Base-by-base conservation (phyloP, 495 filamentous ascomycete species). In the Aspergillus steynii region DNA sequence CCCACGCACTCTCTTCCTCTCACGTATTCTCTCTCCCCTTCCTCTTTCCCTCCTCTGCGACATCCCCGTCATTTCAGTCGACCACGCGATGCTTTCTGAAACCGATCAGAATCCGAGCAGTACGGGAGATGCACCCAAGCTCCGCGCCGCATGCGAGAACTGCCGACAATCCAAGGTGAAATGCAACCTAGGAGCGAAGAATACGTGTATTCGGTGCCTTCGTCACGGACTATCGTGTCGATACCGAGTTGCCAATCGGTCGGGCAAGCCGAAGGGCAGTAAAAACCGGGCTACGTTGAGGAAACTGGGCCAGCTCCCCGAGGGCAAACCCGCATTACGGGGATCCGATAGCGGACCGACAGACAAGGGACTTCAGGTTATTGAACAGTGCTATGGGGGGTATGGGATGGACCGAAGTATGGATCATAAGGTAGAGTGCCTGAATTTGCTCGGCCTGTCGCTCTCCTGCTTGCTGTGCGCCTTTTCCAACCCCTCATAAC, bases 121-220 rank as follows among this genome's bases (percentile, higher is more conserved):
- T 54, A 69, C 59, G 29, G 68, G 67, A 53, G 71, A 74, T 51
- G 59, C 66, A 50, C 74, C 74, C 26, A 77, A 79, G 58, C 74
- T 79, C 20, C 74, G 78, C 63, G 72, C 78, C 29, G 78, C 78
- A 14, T 80, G 78, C 60, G 78, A 80, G 62, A 77, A 77, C 50
- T 80, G 78, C 63, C 67, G 78, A 32, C 78, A 79, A 58, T 80
- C 78, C 48, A 80, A 80, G 60, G 78, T 80, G 42, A 79, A 79
- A 65, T 80, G 78, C 64, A 77, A 77, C 60, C 42, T 79, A 48
- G 76, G 75, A 3, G 73, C 74, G 53, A 76, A 77, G 53, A 70
- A 71, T 37, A 70, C 73, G 5, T 80, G 78, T 61, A 74, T 73
- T 27, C 74, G 78, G 15, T 80, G 78, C 63, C 69, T 75, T 32